Conservation (phyloP, 768 basidiomycete genomes). For the Trametes maxima region DNA sequence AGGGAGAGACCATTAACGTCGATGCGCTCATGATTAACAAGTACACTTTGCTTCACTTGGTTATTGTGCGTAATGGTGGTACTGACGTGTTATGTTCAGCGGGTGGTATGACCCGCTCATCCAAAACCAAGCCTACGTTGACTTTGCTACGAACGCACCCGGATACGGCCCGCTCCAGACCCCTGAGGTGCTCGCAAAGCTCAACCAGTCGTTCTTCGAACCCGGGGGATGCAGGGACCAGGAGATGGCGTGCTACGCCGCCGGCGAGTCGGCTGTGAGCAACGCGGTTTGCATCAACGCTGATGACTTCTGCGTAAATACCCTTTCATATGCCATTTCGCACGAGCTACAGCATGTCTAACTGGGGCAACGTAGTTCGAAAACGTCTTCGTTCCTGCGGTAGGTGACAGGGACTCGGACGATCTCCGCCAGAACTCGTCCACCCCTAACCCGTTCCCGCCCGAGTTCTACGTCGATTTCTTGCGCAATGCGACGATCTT, state of each 20-base stretch:
- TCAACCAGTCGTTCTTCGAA: conserved; percentile 53
- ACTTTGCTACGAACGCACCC: conserved; percentile 62
- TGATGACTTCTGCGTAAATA: conserved; percentile 57
- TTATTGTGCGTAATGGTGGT: background rate
- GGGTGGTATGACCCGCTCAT: conserved; percentile 70
- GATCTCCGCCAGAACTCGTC: conserved; percentile 61
- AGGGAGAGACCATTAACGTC: conserved; percentile 55
- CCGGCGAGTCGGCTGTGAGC: conserved; percentile 48
- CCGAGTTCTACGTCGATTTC: conserved; percentile 55
- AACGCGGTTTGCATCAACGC: conserved; percentile 53
- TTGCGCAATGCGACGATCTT: conserved; percentile 40
- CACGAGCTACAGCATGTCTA: background rate
- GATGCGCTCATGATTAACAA: conserved; percentile 60
- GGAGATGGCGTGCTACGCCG: conserved; percentile 57
- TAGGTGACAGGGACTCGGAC: conserved; percentile 54
- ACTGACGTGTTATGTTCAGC: conserved; percentile 34
- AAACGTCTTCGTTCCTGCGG: conserved; percentile 51
- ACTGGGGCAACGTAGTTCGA: conserved; percentile 36
- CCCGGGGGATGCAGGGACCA: conserved; percentile 55
- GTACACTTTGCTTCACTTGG: conserved; percentile 10
- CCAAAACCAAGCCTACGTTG: conserved; percentile 61
- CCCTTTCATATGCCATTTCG: background rate
- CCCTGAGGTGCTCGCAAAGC: conserved; percentile 43
- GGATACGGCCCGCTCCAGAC: conserved; percentile 66
- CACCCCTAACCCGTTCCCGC: conserved; percentile 49